Base-by-base conservation (phyloP, 2,329 filamentous ascomycete genomes). In the Monascus ruber region DNA sequence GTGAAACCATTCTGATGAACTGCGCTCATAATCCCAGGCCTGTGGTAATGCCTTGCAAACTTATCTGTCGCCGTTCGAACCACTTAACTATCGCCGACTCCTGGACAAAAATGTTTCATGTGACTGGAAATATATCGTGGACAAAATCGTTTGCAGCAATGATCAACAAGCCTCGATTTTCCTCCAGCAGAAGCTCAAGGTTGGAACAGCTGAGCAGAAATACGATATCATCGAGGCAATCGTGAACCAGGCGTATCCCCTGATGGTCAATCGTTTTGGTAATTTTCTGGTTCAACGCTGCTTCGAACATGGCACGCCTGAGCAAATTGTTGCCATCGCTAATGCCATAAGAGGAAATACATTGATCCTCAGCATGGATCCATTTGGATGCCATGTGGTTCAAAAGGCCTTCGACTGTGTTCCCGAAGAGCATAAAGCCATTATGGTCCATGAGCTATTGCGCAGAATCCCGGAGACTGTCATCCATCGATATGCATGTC, bases 111-210 rank as follows among this genome's bases (percentile, higher is more conserved):
- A 89, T 58, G 86, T 94, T 63, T 94, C 85, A 55, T 96, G 89
- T 67, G 93, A 98, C 68, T 98, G 89, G 91, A 94, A 91, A 67
- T 95, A 94, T 60, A 95, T 98, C 52, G 91, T 98, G 40, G 89
- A 98, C 69, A 96, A 96, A 72, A 98, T 98, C 58, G 88, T 98
- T 49, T 93, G 86, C 76, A 95, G 88, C 69, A 96, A 98, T 62
- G 91, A 98, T 58, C 91, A 98, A 64, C 91, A 98, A 64, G 91
- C 93, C 6, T 98, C 91, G 2, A 96, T 98, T 54, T 98, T 98
- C 65, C 72, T 98, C 34, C 91, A 98, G 62, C 91, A 98, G 67
- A 98, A 98, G 69, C 83, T 98, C 51, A 98, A 98, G 68, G 84
- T 95, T 45, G 88, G 88, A 43, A 95, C 88, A 4, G 74, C 81